These are phyloP conservation scores for Stenocarpella maydis DNA, from an alignment of 2,329 filamentous ascomycete species.

Conservation along the genomic window DNA sequence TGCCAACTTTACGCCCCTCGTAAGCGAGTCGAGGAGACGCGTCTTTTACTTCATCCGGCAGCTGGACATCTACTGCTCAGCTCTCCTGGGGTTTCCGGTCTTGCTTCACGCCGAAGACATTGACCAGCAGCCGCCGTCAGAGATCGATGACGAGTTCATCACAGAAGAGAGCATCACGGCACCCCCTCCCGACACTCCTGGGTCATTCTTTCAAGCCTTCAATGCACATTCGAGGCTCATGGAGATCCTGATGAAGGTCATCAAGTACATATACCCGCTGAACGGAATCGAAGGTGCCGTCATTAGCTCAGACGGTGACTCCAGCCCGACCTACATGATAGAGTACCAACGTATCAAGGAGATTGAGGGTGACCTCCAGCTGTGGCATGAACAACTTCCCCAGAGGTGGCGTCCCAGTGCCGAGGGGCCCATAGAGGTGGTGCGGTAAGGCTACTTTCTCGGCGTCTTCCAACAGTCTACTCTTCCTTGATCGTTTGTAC, in stretches of 20 bases:
- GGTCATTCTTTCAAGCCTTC: slow-evolving; percentile 68
- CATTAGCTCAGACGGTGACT: slow-evolving; percentile 46
- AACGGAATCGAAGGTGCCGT: slow-evolving; percentile 61
- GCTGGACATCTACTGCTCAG: slow-evolving; percentile 75
- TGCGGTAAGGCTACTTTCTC: slow-evolving; percentile 67
- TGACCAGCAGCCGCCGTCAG: slow-evolving; percentile 70
- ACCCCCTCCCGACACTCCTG: slow-evolving; percentile 61
- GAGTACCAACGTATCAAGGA: slow-evolving; percentile 70
- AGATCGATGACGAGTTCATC: slow-evolving; percentile 74
- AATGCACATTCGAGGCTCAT: slow-evolving; percentile 72
- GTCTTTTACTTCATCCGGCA: slow-evolving; percentile 75
- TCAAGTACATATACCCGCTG: slow-evolving; percentile 72
- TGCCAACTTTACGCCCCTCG: slow-evolving; percentile 67
- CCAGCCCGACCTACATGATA: slow-evolving; percentile 65
- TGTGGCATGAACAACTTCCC: slow-evolving; percentile 74
- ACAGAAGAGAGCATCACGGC: slow-evolving; percentile 64
- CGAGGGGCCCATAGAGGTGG: slow-evolving; percentile 76
- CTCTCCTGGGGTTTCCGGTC: slow-evolving; percentile 71
- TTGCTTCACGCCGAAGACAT: slow-evolving; percentile 71
- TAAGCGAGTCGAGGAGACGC: slow-evolving; percentile 69
- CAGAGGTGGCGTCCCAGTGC: slow-evolving; percentile 80
- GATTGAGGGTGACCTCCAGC: slow-evolving; percentile 69
- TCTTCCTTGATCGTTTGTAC: neutral
- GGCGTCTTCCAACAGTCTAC: neutral
- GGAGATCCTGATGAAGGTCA: slow-evolving; percentile 69